A percentile compares a stretch with the other conserved stretches of the same genome.
These are phyloP conservation scores for Cylindrotheca closterium DNA, from an alignment of 108 stramenopile species.

Conservation along the genomic window DNA sequence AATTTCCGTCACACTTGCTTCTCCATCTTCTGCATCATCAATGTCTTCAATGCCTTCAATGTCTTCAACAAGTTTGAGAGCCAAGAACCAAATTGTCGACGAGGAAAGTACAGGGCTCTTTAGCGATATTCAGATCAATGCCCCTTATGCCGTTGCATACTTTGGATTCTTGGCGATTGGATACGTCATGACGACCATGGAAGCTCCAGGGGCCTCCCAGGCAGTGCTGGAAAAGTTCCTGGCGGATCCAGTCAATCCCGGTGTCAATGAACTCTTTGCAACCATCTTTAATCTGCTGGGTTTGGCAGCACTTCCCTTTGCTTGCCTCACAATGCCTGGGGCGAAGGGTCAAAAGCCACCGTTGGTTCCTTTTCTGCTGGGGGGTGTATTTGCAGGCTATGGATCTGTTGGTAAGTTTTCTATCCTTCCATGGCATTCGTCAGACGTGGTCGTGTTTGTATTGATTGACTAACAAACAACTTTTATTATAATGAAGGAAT, in stretches of 20 bases:
- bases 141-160: neutral
- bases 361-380: slow-evolving; percentile 46
- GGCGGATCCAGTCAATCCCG: slow-evolving; percentile 41
- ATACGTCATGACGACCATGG: neutral
- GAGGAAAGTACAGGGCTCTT: neutral
- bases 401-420: slow-evolving; percentile 45
- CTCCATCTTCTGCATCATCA: no score
- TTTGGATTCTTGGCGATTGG: neutral
- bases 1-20: no score
- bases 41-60: no score
- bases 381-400: slow-evolving; percentile 39
- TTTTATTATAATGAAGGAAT: neutral
- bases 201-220: slow-evolving; percentile 16
- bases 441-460: neutral
- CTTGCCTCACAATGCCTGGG: slow-evolving; percentile 51
- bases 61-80: no score
- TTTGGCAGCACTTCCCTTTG: slow-evolving; percentile 38
- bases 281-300: slow-evolving; percentile 54
- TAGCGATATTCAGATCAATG: neutral
- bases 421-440: slow-evolving; percentile 18
- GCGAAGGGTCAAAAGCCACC: slow-evolving; percentile 39
- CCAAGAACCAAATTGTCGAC: no score
- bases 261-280: slow-evolving; percentile 46
- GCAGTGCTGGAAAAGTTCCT: slow-evolving; percentile 20
- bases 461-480: neutral